phyloP scores from a whole-genome alignment of 371 early-diverging fungal species.

The Syncephalastrum contaminatum region DNA sequence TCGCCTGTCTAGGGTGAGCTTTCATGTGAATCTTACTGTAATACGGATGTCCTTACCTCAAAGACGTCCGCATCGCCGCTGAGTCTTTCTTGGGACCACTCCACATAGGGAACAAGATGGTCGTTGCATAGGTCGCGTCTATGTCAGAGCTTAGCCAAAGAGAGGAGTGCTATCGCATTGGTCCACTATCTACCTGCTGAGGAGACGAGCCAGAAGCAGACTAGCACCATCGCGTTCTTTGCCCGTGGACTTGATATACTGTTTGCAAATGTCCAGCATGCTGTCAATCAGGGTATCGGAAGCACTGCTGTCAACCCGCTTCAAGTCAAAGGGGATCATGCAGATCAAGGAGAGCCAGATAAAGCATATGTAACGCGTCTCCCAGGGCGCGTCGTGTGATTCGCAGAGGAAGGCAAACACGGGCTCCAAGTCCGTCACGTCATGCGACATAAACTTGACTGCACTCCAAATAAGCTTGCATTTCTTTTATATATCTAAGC shows the following conservation, averaged over 20 bases:
- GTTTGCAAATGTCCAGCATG: constrained; percentile 53
- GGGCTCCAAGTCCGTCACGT: constrained; percentile 87
- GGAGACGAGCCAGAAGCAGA: constrained; percentile 73
- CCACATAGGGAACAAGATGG: constrained; percentile 55
- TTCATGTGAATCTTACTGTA: too few species aligned
- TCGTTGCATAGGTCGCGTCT: constrained; percentile 50
- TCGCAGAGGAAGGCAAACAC: constrained; percentile 59
- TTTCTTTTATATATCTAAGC: background rate
- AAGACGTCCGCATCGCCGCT: constrained; percentile 42
- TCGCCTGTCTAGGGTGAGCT: constrained; percentile 18
- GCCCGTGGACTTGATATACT: constrained; percentile 61
- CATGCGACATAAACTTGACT: constrained; percentile 89
- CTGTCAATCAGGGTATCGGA: constrained; percentile 53
- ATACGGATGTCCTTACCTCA: constrained; percentile 28
- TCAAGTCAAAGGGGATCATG: constrained; percentile 93
- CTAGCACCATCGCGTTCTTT: constrained; percentile 88
- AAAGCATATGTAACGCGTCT: constrained; percentile 72
- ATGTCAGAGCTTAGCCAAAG: background rate
- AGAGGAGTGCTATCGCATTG: background rate
- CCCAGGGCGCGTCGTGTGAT: constrained; percentile 59
- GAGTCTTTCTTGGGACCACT: constrained; percentile 57
- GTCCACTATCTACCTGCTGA: constrained; percentile 79
- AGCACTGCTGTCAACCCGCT: constrained; percentile 72
- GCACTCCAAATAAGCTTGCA: constrained; percentile 14
- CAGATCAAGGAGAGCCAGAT: constrained; percentile 88